Conservation (phyloP, 1,139 yeast genomes). For the Kurtzmaniella quercitrusa region DNA sequence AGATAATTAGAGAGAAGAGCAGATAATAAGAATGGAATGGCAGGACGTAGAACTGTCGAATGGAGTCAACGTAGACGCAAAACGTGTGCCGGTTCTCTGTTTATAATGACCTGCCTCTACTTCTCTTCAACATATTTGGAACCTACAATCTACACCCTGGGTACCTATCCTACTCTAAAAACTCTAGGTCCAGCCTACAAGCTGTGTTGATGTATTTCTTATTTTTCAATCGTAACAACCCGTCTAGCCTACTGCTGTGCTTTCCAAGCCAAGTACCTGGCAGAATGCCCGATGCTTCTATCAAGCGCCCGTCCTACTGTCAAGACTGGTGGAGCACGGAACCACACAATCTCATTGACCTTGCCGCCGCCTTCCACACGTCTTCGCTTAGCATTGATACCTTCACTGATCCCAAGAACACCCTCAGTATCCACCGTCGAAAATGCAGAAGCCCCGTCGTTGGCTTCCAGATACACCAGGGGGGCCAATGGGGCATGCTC, state of each 20-base stretch:
- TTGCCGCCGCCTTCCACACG: slow-evolving; percentile 11
- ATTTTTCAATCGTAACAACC: no score
- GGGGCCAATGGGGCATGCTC: neutral
- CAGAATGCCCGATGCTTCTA: slow-evolving; percentile 59
- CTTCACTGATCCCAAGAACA: slow-evolving; percentile 16
- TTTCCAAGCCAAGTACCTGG: slow-evolving; percentile 70
- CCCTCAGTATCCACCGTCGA: slow-evolving; percentile 21
- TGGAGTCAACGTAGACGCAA: no score
- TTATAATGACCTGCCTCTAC: no score
- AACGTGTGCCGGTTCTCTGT: no score
- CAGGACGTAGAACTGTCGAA: no score
- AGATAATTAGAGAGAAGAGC: no score
- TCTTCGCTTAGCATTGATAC: slow-evolving; percentile 21
- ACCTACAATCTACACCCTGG: no score
- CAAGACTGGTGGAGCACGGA: slow-evolving; percentile 71
- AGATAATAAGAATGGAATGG: no score
- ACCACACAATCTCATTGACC: slow-evolving; percentile 62
- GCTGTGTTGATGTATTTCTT: no score
- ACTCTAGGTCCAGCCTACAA: no score
- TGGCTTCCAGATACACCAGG: slow-evolving; percentile 7
- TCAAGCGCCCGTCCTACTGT: slow-evolving; percentile 45
- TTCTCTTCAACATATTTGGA: no score
- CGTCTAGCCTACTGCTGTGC: slow-evolving; percentile 8
- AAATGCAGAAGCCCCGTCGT: slow-evolving; percentile 41
- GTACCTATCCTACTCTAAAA: no score